Conservation (phyloP, 2,329 filamentous ascomycete genomes). For the Cryphonectria naterciae region DNA sequence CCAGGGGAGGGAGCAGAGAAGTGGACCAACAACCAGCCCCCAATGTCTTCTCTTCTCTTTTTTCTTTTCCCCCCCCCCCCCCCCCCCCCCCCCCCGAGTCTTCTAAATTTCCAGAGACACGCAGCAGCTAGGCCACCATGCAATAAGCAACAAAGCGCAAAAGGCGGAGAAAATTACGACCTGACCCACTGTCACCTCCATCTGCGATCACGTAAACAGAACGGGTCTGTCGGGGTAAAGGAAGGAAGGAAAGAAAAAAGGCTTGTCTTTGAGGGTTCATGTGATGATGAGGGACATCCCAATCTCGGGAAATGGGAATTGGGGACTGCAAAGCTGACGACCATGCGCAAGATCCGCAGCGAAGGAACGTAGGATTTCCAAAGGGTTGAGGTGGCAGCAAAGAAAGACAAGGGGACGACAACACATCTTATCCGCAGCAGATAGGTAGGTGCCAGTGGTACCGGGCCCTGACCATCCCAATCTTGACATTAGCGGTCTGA, state of each 20-base stretch:
- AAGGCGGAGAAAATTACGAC: not conserved
- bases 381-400: not conserved
- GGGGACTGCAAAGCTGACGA: not conserved
- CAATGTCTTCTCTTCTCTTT: too few relatives aligned
- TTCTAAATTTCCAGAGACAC: not conserved
- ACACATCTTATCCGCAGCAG: not conserved
- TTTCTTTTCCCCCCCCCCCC: not conserved
- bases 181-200: not conserved
- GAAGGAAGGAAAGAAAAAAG: not conserved
- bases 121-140: not conserved
- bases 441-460: not conserved
- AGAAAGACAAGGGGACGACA: not conserved
- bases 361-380: not conserved
- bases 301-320: not conserved
- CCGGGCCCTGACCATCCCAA: not conserved
- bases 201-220: not conserved
- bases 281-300: not conserved
- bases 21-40: too few relatives aligned
- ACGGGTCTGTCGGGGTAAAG: too few relatives aligned
- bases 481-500: constrained; percentile 3
- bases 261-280: not conserved
- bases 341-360: not conserved
- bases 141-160: not conserved
- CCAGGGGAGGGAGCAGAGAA: too few relatives aligned
- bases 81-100: too few relatives aligned